Conservation (phyloP, 1,284 basidiomycete species). For the Ganoderma boninense region DNA sequence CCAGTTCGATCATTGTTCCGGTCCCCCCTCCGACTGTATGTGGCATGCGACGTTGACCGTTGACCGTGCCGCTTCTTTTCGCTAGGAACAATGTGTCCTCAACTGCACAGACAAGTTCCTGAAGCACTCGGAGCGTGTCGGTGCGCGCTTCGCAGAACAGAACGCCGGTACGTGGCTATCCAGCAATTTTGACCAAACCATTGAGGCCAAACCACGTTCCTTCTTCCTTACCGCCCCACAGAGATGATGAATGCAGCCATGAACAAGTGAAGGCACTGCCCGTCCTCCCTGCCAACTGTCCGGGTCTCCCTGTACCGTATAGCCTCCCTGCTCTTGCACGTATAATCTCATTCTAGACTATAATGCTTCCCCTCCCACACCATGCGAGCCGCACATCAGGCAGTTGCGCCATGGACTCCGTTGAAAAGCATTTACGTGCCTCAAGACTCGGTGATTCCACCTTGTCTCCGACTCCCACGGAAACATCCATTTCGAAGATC, state of each 20-base stretch:
- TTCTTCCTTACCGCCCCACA: constrained; percentile 22
- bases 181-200: not conserved
- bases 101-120: constrained; percentile 94
- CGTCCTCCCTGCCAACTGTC: not conserved
- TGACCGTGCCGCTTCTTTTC: not conserved
- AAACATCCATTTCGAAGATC: not conserved
- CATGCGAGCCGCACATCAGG: not conserved
- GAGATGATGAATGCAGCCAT: constrained; percentile 43
- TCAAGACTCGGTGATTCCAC: constrained; percentile 5
- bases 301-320: constrained; percentile 24
- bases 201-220: constrained; percentile 3
- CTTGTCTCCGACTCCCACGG: constrained; percentile 18
- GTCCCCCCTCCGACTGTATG: not conserved
- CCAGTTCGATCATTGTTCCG: constrained; percentile 8
- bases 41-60: not conserved
- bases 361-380: constrained; percentile 15
- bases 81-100: constrained; percentile 73
- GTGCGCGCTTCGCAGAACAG: constrained; percentile 90
- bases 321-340: constrained; percentile 24
- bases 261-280: constrained; percentile 21
- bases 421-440: not conserved
- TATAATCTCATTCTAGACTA: constrained; percentile 21
- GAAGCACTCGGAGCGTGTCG: constrained; percentile 96
- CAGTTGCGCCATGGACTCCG: constrained; percentile 12
- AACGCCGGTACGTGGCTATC: constrained; percentile 77